These are phyloP conservation scores for Cercis canadensis DNA, from an alignment of 306 rosid species.

Conservation along the genomic window DNA sequence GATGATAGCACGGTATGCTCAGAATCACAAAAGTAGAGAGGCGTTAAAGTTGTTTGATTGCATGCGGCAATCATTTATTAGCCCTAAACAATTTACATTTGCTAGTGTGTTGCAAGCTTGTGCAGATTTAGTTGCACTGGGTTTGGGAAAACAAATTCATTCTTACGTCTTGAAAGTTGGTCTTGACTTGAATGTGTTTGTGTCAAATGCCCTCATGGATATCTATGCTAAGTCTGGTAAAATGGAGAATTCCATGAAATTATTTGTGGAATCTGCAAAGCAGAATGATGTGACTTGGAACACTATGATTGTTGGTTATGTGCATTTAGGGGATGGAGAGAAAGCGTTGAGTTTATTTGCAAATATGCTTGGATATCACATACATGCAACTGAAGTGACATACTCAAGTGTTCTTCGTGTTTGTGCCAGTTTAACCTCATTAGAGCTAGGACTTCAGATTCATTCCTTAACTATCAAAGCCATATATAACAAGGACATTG, in stretches of 20 bases:
- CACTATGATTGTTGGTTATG: conserved; percentile 45
- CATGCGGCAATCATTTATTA: conserved; percentile 35
- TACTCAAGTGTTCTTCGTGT: conserved; percentile 46
- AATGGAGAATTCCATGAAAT: conserved; percentile 37
- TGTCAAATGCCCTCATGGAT: conserved; percentile 49
- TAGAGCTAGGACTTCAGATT: conserved; percentile 44
- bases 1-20: conserved; percentile 45
- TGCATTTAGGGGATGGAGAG: conserved; percentile 43
- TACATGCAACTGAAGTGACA: conserved; percentile 45
- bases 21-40: conserved; percentile 34
- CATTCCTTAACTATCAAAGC: conserved; percentile 42
- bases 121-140: conserved; percentile 21
- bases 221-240: conserved; percentile 43
- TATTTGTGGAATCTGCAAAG: conserved; percentile 32
- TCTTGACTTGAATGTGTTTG: conserved; percentile 44
- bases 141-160: conserved; percentile 43
- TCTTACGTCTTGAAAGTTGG: conserved; percentile 35
- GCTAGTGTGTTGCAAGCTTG: conserved; percentile 50
- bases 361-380: conserved; percentile 28
- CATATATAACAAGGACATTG: conserved; percentile 36
- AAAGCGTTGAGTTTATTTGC: conserved; percentile 43
- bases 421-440: conserved; percentile 34
- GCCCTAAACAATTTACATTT: conserved; percentile 39
- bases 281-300: conserved; percentile 43
- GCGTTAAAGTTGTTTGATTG: conserved; percentile 37